A percentile compares a stretch with the other conserved stretches of the same genome.
These are phyloP conservation scores for Polygonum aviculare DNA, from an alignment of 148 eudicot genomes.

Conservation along the genomic window DNA sequence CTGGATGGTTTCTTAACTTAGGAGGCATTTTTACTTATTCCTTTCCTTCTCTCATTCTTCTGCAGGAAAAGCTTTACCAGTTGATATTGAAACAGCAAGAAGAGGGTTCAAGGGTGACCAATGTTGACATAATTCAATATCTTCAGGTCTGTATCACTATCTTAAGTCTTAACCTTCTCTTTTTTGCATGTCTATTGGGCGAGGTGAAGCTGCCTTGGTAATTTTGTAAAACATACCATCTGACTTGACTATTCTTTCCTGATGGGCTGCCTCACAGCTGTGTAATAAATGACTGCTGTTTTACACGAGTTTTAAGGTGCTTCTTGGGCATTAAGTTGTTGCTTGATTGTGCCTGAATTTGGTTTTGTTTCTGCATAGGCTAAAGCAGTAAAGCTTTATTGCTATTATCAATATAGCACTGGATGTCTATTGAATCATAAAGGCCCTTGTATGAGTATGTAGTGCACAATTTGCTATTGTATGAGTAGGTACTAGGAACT, in stretches of 20 bases:
- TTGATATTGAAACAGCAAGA: constrained; percentile 12
- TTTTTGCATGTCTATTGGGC: background rate
- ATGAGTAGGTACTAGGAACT: background rate
- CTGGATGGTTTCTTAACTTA: background rate
- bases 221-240: background rate
- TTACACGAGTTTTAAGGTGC: background rate
- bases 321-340: background rate
- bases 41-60: background rate
- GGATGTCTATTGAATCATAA: background rate
- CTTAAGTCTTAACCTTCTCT: background rate
- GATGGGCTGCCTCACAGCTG: background rate
- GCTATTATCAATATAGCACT: background rate
- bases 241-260: background rate
- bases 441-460: background rate
- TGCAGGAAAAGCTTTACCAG: constrained; percentile 7
- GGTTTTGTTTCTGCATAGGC: background rate
- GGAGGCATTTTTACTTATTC: background rate
- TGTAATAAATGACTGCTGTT: background rate
- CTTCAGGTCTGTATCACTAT: background rate
- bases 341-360: background rate
- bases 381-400: background rate
- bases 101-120: constrained; percentile 6
- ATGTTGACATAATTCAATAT: background rate
- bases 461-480: background rate
- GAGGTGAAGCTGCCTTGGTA: background rate